Conservation (phyloP, 768 basidiomycete species). For the Xerocomellus amylosporus region DNA sequence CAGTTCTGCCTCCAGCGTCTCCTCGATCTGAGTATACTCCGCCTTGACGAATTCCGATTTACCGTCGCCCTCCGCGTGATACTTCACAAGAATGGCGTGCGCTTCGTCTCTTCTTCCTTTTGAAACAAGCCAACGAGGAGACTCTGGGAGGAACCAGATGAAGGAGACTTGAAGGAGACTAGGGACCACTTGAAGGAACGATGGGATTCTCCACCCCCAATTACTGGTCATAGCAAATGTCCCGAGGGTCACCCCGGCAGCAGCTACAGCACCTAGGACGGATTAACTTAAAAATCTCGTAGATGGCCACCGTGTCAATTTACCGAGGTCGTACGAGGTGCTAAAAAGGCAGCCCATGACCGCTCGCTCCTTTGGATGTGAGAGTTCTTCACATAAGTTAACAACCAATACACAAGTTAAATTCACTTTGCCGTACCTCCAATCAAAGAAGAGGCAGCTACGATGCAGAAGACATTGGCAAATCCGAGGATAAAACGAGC, state of each 20-base stretch:
- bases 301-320: not conserved
- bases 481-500: conserved; percentile 18
- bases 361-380: conserved; percentile 19
- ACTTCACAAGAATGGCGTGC: conserved; percentile 45
- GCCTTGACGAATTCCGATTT: conserved; percentile 53
- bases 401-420: no score
- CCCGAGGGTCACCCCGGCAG: conserved; percentile 56
- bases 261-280: conserved; percentile 20
- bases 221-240: conserved; percentile 57
- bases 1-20: conserved; percentile 41
- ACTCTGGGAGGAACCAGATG: conserved; percentile 60
- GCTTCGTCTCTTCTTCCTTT: conserved; percentile 54
- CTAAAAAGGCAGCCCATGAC: not conserved
- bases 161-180: conserved; percentile 52
- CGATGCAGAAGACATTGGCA: conserved; percentile 11
- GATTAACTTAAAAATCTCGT: not conserved
- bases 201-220: conserved; percentile 67
- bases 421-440: conserved; percentile 11
- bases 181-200: conserved; percentile 54
- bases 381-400: conserved; percentile 4
- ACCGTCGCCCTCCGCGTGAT: conserved; percentile 57
- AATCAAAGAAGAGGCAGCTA: conserved; percentile 23
- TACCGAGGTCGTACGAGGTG: not conserved
- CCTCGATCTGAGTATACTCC: conserved; percentile 54
- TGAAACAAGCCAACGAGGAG: conserved; percentile 61